phyloP scores from a whole-genome alignment of 768 basidiomycete species.

The Tricholoma terreum region DNA sequence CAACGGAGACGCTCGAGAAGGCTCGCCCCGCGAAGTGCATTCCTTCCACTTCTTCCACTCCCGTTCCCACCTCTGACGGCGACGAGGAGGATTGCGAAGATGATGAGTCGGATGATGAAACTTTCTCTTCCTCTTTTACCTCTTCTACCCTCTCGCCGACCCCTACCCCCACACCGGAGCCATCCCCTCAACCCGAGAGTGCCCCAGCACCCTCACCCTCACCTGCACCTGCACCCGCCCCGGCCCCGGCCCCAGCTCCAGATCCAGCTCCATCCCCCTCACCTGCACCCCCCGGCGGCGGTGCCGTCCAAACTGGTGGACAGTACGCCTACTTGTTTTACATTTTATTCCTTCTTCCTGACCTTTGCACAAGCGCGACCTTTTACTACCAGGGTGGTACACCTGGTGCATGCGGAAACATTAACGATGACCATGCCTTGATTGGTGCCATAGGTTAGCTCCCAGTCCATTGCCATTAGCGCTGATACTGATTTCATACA shows the following conservation, averaged over 20 bases:
- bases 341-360: background rate
- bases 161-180: slow-evolving; percentile 11
- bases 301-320: slow-evolving; percentile 37
- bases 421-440: slow-evolving; percentile 50
- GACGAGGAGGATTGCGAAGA: slow-evolving; percentile 32
- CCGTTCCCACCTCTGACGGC: slow-evolving; percentile 21
- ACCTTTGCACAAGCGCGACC: slow-evolving; percentile 46
- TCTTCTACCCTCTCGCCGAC: slow-evolving; percentile 14
- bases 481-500: slow-evolving; percentile 1
- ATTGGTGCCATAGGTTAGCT: slow-evolving; percentile 64
- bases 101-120: slow-evolving; percentile 24
- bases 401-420: slow-evolving; percentile 76
- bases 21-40: slow-evolving; percentile 52
- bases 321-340: slow-evolving; percentile 32
- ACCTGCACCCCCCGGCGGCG: slow-evolving; percentile 11
- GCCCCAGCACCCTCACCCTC: too few species aligned
- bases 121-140: slow-evolving; percentile 15
- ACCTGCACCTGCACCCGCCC: slow-evolving; percentile 10
- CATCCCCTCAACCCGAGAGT: background rate
- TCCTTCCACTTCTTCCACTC: slow-evolving; percentile 33
- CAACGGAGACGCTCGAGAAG: slow-evolving; percentile 44
- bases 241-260: slow-evolving; percentile 14
- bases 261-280: slow-evolving; percentile 13
- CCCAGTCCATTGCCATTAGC: background rate
- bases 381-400: slow-evolving; percentile 69